Conservation (phyloP, 345 rosid genomes). For the Syzygium aromaticum region DNA sequence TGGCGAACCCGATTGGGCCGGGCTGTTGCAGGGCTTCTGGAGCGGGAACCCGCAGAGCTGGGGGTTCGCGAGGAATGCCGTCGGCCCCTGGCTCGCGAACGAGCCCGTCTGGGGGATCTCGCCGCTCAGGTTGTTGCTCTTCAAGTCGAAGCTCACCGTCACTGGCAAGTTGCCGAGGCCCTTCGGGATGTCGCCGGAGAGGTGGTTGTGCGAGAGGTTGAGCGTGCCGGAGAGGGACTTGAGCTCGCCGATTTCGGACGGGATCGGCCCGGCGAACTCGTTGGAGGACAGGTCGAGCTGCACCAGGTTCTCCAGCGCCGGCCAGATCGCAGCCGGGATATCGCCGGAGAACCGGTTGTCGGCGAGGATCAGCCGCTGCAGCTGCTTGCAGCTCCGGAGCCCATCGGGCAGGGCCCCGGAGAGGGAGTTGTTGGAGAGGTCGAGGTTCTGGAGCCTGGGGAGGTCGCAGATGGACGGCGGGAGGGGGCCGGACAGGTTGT, state of each 20-base stretch:
- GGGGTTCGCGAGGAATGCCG: slow-evolving; percentile 85
- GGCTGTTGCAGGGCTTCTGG: slow-evolving; percentile 56
- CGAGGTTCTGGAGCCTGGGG: slow-evolving; percentile 80
- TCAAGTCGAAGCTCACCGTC: slow-evolving; percentile 79
- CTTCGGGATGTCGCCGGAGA: slow-evolving; percentile 71
- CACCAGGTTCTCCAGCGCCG: slow-evolving; percentile 47
- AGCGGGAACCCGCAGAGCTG: slow-evolving; percentile 87
- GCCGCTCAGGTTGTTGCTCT: slow-evolving; percentile 70
- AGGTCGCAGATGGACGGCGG: slow-evolving; percentile 74
- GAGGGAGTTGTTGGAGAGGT: slow-evolving; percentile 72
- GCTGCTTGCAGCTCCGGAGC: slow-evolving; percentile 59
- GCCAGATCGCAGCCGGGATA: slow-evolving; percentile 77
- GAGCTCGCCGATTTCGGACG: slow-evolving; percentile 64
- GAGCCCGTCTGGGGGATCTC: slow-evolving; percentile 92
- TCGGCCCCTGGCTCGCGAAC: slow-evolving; percentile 91
- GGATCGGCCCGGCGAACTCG: slow-evolving; percentile 52
- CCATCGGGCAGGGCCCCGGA: slow-evolving; percentile 55
- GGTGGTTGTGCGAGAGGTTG: slow-evolving; percentile 71
- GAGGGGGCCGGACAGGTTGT: slow-evolving; percentile 71
- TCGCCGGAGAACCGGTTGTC: slow-evolving; percentile 52
- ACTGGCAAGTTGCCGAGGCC: slow-evolving; percentile 71
- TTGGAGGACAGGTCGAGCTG: slow-evolving; percentile 88
- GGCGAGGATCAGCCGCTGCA: slow-evolving; percentile 73
- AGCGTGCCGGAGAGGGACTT: slow-evolving; percentile 66
- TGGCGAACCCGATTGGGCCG: slow-evolving; percentile 5